These are phyloP conservation scores for Staphylotrichum longicolle DNA, from an alignment of 495 filamentous ascomycete genomes.

Conservation along the genomic window DNA sequence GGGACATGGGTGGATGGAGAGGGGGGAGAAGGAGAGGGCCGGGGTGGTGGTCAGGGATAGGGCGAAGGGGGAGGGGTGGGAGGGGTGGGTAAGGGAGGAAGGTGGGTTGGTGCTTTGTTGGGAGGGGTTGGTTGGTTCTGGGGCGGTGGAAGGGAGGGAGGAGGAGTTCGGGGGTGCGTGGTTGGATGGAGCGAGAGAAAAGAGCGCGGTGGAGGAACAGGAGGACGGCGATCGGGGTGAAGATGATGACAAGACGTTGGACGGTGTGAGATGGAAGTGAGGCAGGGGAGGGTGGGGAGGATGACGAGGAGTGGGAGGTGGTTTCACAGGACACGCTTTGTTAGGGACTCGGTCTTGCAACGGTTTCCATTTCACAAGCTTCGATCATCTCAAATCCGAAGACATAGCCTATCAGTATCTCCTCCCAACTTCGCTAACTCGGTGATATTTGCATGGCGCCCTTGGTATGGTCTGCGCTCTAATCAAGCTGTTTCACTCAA, in stretches of 20 bases:
- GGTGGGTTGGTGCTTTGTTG: slow-evolving; percentile 8
- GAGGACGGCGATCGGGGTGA: not conserved
- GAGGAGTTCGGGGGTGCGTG: not conserved
- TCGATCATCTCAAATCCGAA: too few relatives aligned
- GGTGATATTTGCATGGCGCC: too few relatives aligned
- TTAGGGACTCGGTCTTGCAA: not conserved
- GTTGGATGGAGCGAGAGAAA: not conserved
- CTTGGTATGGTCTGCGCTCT: too few relatives aligned
- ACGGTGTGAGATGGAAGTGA: not conserved
- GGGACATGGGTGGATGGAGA: not conserved
- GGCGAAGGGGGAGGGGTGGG: not conserved
- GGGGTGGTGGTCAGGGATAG: too few relatives aligned
- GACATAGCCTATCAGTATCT: too few relatives aligned
- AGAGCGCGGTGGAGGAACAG: not conserved
- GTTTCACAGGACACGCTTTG: slow-evolving; percentile 1
- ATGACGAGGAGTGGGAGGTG: slow-evolving; percentile 9
- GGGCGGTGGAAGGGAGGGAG: not conserved
- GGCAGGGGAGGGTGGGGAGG: not conserved
- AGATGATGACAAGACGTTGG: not conserved
- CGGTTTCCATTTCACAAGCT: not conserved
- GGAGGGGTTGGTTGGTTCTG: not conserved
- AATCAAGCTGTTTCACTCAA: too few relatives aligned
- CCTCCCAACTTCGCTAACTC: too few relatives aligned
- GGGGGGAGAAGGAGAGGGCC: not conserved
- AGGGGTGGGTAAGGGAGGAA: not conserved